phyloP scores from a whole-genome alignment of 768 basidiomycete genomes.

The Boletus sp. region DNA sequence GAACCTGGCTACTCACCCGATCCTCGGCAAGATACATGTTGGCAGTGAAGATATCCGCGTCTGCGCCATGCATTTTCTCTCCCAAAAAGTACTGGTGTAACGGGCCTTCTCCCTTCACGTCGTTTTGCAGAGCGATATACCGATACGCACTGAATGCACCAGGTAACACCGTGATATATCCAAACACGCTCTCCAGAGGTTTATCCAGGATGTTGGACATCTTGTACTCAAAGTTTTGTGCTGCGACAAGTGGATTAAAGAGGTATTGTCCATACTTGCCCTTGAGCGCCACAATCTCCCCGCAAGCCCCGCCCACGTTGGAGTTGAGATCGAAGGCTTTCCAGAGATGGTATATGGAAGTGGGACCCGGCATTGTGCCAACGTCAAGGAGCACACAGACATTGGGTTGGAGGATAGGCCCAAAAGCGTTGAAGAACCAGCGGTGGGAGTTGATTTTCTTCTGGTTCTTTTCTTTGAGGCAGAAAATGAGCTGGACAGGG shows the following conservation, averaged over 20 bases:
- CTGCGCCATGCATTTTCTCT: slow-evolving; percentile 89
- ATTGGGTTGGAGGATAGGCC: slow-evolving; percentile 78
- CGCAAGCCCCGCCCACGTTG: slow-evolving; percentile 89
- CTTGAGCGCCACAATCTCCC: slow-evolving; percentile 93
- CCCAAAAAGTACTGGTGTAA: slow-evolving; percentile 96
- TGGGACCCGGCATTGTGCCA: slow-evolving; percentile 80
- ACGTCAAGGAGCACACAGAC: slow-evolving; percentile 93
- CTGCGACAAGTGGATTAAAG: slow-evolving; percentile 82
- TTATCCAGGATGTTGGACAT: slow-evolving; percentile 93
- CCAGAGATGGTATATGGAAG: slow-evolving; percentile 89
- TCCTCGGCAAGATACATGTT: slow-evolving; percentile 97
- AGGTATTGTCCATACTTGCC: slow-evolving; percentile 78
- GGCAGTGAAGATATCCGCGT: slow-evolving; percentile 88
- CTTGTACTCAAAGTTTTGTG: slow-evolving; percentile 95
- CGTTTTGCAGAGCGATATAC: slow-evolving; percentile 90
- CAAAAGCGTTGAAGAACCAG: slow-evolving; percentile 95
- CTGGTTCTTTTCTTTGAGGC: slow-evolving; percentile 88
- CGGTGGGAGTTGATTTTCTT: slow-evolving; percentile 95
- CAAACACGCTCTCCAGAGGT: slow-evolving; percentile 85
- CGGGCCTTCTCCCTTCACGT: slow-evolving; percentile 77
- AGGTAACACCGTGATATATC: slow-evolving; percentile 92
- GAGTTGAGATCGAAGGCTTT: slow-evolving; percentile 93
- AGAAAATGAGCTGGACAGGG: slow-evolving; percentile 92
- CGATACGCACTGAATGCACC: slow-evolving; percentile 91
- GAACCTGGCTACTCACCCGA: slow-evolving; percentile 42